Percentiles rank a stretch among this genome's conserved stretches.
These are phyloP conservation scores for Quercus phellos DNA, from an alignment of 331 rosid genomes.

Conservation along the genomic window DNA sequence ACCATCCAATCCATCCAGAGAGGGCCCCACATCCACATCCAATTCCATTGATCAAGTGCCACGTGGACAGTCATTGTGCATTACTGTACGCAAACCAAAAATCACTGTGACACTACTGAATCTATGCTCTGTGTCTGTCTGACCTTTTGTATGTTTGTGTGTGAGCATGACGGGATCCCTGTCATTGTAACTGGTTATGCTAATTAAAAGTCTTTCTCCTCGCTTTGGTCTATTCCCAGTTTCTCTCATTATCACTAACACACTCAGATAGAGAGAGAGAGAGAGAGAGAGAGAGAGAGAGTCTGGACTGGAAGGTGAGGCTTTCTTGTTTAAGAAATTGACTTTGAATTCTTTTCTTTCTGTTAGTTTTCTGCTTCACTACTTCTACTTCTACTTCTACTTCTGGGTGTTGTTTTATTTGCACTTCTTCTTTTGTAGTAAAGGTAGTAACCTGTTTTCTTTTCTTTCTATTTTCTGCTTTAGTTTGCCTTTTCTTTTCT, in stretches of 20 bases:
- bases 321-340: not conserved
- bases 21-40: constrained; percentile 16
- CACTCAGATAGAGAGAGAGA: not conserved
- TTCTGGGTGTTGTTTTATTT: no score
- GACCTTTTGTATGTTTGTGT: constrained; percentile 8
- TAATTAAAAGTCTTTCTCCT: not conserved
- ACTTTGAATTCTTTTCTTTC: not conserved
- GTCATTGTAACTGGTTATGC: constrained; percentile 30
- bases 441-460: no score
- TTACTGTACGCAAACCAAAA: not conserved
- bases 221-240: constrained; percentile 20
- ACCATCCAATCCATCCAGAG: constrained; percentile 4
- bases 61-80: constrained; percentile 26
- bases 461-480: no score
- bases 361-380: not conserved
- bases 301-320: not conserved
- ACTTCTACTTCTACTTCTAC: not conserved
- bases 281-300: not conserved
- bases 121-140: constrained; percentile 14
- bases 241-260: constrained; percentile 3
- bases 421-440: no score
- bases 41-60: constrained; percentile 20
- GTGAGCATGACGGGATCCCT: constrained; percentile 10
- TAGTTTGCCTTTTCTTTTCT: no score
- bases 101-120: constrained; percentile 20